Evolutionary conservation across 768 basidiomycete species (phyloP), one percentile per base, ranked within the genome.

Genomic region (Tephrocybe sp.): DNA sequence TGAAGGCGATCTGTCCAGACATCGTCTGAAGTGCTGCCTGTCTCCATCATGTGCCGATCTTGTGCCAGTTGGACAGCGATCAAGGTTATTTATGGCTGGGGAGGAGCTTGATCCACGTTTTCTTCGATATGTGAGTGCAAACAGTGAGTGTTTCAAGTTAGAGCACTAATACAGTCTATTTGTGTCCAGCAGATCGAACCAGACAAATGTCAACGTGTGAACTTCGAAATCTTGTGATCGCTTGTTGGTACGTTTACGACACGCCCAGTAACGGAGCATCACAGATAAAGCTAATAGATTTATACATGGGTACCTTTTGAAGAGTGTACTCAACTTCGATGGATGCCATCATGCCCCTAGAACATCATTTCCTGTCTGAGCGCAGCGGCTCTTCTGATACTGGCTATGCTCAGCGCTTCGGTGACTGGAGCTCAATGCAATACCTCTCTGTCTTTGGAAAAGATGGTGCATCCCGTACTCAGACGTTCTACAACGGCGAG

Each of bases 401-500:
- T 7, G 33, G 45, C 2, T 39, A 53, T 37, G 30, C 46, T 28
- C 47, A 52, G 25, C 55, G 55, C 21, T 56, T 51, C 33, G 23
- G 55, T 5, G 55, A 56, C 32, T 56, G 55, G 55, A 47, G 48
- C 30, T 56, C 55, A 0, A 51, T 56, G 50, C 50, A 52, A 32
- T 49, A 51, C 26, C 50, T 56, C 42, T 43, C 46, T 34, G 37
- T 44, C 34, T 48, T 56, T 21, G 55, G 55, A 9, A 48, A 44
- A 23, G 41, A 56, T 30, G 42, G 41, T 18, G 18, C 42, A 20
- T 43, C 50, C 5, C 50, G 45, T 14, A 37, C 55, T n/a, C 55
- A 56, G n/a, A 52, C 55, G 11, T 57, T 57, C 26, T 53, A 57
- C 26, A 50, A 50, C n/a, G 56, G 52, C 12, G 48, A 46, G 10